Percentiles rank a stretch among this genome's conserved stretches.
phyloP scores from a whole-genome alignment of 148 eudicot genomes.

The Spergularia marina region DNA sequence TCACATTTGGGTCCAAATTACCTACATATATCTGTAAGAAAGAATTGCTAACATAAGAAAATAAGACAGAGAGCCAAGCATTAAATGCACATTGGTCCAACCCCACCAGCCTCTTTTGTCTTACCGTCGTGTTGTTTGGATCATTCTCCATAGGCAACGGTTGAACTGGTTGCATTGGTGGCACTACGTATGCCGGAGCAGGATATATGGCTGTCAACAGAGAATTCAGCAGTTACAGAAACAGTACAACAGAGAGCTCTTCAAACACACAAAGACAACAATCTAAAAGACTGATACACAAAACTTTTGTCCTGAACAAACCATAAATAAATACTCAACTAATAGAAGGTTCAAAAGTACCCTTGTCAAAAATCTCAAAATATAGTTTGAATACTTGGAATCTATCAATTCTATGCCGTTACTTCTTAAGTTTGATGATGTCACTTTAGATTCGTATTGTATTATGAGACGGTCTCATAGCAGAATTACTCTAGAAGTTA shows the following conservation, averaged over 20 bases:
- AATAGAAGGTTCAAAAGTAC: too few species aligned
- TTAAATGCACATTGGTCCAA: background rate
- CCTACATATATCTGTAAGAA: constrained; percentile 72
- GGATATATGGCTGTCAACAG: constrained; percentile 65
- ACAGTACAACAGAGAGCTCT: constrained; percentile 10
- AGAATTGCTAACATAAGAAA: background rate
- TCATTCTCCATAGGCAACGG: constrained; percentile 67
- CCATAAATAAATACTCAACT: background rate
- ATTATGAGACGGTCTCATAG: too few species aligned
- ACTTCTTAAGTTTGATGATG: too few species aligned
- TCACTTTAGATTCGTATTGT: too few species aligned
- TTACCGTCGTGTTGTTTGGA: constrained; percentile 83
- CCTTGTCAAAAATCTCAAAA: too few species aligned
- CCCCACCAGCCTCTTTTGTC: constrained; percentile 19
- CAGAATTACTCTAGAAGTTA: constrained; percentile 16
- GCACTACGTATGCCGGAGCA: constrained; percentile 54
- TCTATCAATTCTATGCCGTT: too few species aligned
- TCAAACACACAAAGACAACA: background rate
- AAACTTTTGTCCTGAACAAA: background rate
- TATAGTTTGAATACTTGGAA: too few species aligned
- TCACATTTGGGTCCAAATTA: constrained; percentile 77
- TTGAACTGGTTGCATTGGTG: constrained; percentile 55
- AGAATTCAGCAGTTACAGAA: background rate
- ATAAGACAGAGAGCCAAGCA: background rate
- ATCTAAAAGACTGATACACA: background rate